Conservation (phyloP, 148 eudicot genomes). For the Silene conica region DNA sequence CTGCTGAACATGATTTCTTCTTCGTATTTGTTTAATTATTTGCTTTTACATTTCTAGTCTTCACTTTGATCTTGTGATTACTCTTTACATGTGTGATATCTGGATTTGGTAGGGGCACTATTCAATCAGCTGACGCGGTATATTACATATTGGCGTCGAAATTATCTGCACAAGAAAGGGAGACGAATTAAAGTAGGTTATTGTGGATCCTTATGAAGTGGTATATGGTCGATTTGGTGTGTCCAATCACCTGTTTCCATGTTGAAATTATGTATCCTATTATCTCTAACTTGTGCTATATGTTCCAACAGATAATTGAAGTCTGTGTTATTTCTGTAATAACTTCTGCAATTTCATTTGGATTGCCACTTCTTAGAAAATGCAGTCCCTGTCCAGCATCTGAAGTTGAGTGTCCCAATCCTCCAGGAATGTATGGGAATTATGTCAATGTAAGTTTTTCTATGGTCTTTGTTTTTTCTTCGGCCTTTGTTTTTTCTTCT, state of each 20-base stretch:
- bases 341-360: constrained; percentile 88
- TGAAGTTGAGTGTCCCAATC: constrained; percentile 85
- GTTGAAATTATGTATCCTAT: background rate
- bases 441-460: constrained; percentile 79
- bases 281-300: constrained; percentile 18
- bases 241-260: background rate
- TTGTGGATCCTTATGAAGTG: constrained; percentile 4
- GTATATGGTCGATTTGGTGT: background rate
- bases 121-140: constrained; percentile 89
- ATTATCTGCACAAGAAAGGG: constrained; percentile 91
- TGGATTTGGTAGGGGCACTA: constrained; percentile 60
- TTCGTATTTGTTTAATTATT: background rate
- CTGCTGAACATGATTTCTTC: background rate
- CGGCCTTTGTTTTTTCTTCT: background rate
- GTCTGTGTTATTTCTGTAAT: constrained; percentile 79
- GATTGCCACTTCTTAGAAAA: constrained; percentile 85
- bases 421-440: constrained; percentile 97
- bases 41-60: background rate
- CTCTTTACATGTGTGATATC: background rate
- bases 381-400: constrained; percentile 90
- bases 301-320: constrained; percentile 73
- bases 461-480: too few relatives aligned
- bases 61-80: background rate
- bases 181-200: constrained; percentile 71
- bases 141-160: constrained; percentile 86